Conservation (phyloP, 805 yeast genomes). For the Candida berthetii region DNA sequence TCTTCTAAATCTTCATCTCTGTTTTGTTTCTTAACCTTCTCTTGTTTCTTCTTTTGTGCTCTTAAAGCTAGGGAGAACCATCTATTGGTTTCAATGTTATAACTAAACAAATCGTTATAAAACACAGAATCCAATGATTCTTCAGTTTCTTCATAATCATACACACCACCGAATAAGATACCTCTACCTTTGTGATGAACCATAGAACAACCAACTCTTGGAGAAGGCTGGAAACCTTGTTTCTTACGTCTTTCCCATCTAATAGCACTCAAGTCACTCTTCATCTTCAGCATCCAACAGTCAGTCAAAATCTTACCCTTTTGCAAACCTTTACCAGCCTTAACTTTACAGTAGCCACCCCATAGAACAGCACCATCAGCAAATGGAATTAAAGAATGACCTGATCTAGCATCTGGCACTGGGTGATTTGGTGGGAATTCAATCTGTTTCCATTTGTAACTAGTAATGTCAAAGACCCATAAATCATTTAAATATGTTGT, state of each 20-base stretch:
- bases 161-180: conserved; percentile 91
- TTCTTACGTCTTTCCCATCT: conserved; percentile 89
- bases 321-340: conserved; percentile 81
- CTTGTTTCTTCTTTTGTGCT: conserved; percentile 48
- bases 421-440: conserved; percentile 79
- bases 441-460: conserved; percentile 86
- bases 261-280: conserved; percentile 61
- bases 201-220: conserved; percentile 93
- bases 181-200: conserved; percentile 89
- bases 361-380: conserved; percentile 79
- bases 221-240: conserved; percentile 85
- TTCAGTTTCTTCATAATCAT: conserved; percentile 91
- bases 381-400: conserved; percentile 79
- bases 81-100: conserved; percentile 79
- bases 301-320: conserved; percentile 88
- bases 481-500: conserved; percentile 81
- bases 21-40: conserved; percentile 35
- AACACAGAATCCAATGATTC: conserved; percentile 83
- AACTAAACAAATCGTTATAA: conserved; percentile 74
- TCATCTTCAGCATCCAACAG: conserved; percentile 85
- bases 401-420: conserved; percentile 87
- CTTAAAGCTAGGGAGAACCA: conserved; percentile 76
- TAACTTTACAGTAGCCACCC: conserved; percentile 94
- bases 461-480: conserved; percentile 89
- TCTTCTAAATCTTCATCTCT: conserved; percentile 70